These are phyloP conservation scores for Boletus coccyginus DNA, from an alignment of 768 basidiomycete genomes.

Conservation along the genomic window DNA sequence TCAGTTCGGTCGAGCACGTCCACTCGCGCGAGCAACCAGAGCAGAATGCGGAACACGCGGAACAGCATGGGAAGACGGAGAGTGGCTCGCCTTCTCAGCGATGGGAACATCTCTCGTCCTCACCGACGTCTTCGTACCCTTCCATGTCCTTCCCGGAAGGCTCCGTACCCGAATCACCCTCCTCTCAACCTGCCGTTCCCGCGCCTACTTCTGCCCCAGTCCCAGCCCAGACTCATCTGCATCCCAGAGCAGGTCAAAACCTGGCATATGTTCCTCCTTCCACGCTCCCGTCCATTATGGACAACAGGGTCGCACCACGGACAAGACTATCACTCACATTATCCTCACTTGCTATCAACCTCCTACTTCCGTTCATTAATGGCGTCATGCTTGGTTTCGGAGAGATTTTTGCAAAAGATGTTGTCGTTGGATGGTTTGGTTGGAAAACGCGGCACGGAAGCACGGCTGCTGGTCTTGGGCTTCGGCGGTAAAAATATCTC, in stretches of 20 bases:
- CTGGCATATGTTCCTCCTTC: constrained; percentile 35
- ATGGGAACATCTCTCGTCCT: constrained; percentile 73
- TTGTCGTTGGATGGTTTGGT: constrained; percentile 55
- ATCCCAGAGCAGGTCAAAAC: constrained; percentile 22
- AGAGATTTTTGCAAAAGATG: constrained; percentile 84
- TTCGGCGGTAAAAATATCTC: constrained; percentile 16
- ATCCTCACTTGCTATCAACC: constrained; percentile 78
- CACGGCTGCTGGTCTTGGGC: constrained; percentile 23
- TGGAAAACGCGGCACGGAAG: constrained; percentile 35
- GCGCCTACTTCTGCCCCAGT: constrained; percentile 6
- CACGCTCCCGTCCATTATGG: constrained; percentile 69
- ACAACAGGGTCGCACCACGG: constrained; percentile 59
- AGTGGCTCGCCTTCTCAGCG: constrained; percentile 44
- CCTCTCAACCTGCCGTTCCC: constrained; percentile 23
- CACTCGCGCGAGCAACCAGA: constrained; percentile 28
- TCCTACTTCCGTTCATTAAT: constrained; percentile 85
- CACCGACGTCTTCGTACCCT: constrained; percentile 65
- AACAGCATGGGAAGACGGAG: constrained; percentile 13
- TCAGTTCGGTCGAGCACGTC: constrained; percentile 15
- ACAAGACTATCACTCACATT: constrained; percentile 68
- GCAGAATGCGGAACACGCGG: constrained; percentile 11
- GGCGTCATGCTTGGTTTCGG: constrained; percentile 97
- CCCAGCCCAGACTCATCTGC: constrained; percentile 13
- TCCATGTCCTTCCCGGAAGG: constrained; percentile 74
- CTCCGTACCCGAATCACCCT: constrained; percentile 49